These are phyloP conservation scores for Viola pubescens DNA, from an alignment of 441 rosid genomes.

Conservation along the genomic window DNA sequence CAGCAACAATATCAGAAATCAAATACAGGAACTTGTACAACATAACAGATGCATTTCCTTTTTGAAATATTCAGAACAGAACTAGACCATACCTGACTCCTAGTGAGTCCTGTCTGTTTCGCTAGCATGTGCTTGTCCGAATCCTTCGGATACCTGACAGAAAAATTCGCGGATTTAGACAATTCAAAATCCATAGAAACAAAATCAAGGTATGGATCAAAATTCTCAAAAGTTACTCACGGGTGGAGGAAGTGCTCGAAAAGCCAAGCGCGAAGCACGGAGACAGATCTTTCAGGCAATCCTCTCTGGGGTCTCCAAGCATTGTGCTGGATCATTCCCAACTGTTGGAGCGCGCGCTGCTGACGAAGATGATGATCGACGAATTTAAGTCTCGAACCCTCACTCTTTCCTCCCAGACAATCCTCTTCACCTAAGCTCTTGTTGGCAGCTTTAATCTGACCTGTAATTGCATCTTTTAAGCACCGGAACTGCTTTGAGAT, in stretches of 20 bases:
- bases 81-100: slow-evolving; percentile 55
- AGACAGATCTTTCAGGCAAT: slow-evolving; percentile 77
- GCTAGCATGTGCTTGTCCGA: slow-evolving; percentile 74
- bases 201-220: background rate
- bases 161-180: background rate
- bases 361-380: slow-evolving; percentile 80
- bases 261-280: slow-evolving; percentile 89
- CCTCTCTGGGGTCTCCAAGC: slow-evolving; percentile 81
- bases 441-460: slow-evolving; percentile 54
- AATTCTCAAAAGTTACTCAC: slow-evolving; percentile 29
- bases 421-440: slow-evolving; percentile 66
- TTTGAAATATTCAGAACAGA: background rate
- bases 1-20: background rate
- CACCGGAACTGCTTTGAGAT: slow-evolving; percentile 79
- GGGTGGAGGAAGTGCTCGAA: slow-evolving; percentile 93
- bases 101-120: slow-evolving; percentile 71
- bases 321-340: slow-evolving; percentile 94
- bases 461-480: slow-evolving; percentile 62
- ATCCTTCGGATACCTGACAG: slow-evolving; percentile 75
- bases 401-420: slow-evolving; percentile 45
- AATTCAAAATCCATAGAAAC: background rate
- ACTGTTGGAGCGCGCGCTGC: slow-evolving; percentile 81
- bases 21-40: background rate
- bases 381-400: slow-evolving; percentile 45
- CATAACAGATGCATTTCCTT: background rate